Evolutionary conservation across 345 rosid genomes (phyloP), one percentile per base, ranked within the genome.

Genomic region (Linum lewisii): DNA sequence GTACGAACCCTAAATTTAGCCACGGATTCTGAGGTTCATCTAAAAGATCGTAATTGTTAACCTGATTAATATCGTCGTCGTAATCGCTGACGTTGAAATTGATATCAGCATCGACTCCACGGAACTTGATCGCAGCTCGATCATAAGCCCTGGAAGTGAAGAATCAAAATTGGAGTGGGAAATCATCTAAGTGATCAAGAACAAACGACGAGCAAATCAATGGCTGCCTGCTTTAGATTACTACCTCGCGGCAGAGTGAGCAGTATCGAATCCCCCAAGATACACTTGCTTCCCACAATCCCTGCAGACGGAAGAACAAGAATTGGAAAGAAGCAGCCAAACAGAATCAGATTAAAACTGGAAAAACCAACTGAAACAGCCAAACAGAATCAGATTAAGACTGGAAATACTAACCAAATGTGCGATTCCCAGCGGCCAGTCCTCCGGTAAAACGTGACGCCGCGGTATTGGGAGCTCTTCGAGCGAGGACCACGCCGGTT

Each of bases 361-460:
- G n/a, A 52, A 25, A 0, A 24, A 63, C 77, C 22, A 50, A 94
- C 99, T 96, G 90, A 63, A 24, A 32, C 18, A 44, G 2, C 23
- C 8, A 63, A 0, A 10, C 34, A 7, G 45, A n/a, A n/a, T n/a
- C n/a, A n/a, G n/a, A n/a, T n/a, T 10, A 21, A 25, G 21, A 21
- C n/a, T n/a, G n/a, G n/a, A 52, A 26, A 0, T 21, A 63, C 77
- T 24, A 50, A 94, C 99, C 97, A 94, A 63, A 94, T 94, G 72
- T 94, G 99, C 6, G 99, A 94, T 58, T 94, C 99, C 99, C 99
- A 94, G 49, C 99, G 78, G 57, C 99, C 97, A 21, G 99, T 94
- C 63, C 99, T 65, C 59, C 97, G 80, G 75, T 94, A 94, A 79
- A 90, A 94, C 51, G 99, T 94, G 63, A 90, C 97, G 5, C 99